Evolutionary conservation across 2,329 filamentous ascomycete genomes (phyloP).

Genomic region (Epichloe typhina): DNA sequence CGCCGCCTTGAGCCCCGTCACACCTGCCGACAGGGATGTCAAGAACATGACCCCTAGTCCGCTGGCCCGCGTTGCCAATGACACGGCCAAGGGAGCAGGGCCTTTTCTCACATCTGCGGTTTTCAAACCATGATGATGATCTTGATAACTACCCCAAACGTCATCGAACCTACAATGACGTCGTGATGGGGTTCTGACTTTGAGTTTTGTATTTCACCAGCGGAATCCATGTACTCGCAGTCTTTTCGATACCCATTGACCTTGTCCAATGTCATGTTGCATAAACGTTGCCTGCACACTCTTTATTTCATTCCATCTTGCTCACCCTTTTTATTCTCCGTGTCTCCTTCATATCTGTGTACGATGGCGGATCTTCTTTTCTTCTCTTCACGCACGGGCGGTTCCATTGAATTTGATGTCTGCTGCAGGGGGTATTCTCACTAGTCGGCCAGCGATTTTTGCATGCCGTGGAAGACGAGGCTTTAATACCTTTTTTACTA

Average conservation of each 20-base stretch:
- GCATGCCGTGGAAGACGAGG: too few species aligned
- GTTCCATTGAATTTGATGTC: too few species aligned
- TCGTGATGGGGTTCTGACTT: neutral
- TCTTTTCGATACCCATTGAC: neutral
- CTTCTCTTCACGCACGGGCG: too few species aligned
- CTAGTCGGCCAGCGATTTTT: too few species aligned
- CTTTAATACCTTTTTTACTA: too few species aligned
- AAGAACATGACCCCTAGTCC: neutral
- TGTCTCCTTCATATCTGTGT: neutral
- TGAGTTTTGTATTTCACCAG: too few species aligned
- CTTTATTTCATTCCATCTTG: neutral
- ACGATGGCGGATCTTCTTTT: neutral
- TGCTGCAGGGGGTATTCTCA: too few species aligned
- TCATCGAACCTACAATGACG: too few species aligned
- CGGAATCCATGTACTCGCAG: neutral
- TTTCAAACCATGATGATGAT: constrained; percentile 26
- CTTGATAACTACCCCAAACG: neutral
- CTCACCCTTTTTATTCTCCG: neutral
- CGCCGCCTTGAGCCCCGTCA: neutral
- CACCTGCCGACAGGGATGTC: neutral
- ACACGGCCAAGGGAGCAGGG: constrained; percentile 10
- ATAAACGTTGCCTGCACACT: neutral
- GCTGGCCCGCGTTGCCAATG: neutral
- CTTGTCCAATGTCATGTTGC: neutral
- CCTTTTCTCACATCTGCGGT: constrained; percentile 38